These are phyloP conservation scores for Colletotrichum echinochloae DNA, from an alignment of 2,329 filamentous ascomycete genomes.

Conservation along the genomic window DNA sequence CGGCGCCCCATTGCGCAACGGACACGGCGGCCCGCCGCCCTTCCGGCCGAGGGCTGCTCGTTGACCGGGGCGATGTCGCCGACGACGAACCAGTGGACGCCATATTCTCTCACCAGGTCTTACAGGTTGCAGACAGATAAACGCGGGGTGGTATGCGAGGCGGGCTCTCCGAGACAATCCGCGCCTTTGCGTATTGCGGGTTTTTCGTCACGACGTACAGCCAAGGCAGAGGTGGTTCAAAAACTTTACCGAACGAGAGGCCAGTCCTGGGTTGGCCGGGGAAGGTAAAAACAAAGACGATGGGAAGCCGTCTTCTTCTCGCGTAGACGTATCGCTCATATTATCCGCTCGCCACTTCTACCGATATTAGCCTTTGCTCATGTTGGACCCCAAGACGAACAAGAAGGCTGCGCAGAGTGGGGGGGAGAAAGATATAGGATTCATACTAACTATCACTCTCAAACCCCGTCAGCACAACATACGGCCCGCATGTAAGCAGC, in stretches of 20 bases:
- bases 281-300: background rate
- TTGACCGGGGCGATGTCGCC: background rate
- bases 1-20: slow-evolving; percentile 58
- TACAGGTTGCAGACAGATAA: too few relatives aligned
- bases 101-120: background rate
- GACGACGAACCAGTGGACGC: slow-evolving; percentile 11
- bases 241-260: background rate
- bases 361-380: background rate
- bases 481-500: too few relatives aligned
- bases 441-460: too few relatives aligned
- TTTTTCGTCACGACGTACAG: background rate
- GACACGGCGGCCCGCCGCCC: background rate
- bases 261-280: background rate
- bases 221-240: background rate
- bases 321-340: background rate
- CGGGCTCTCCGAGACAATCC: background rate
- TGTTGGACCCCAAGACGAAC: too few relatives aligned
- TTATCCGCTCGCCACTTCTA: background rate
- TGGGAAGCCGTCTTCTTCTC: background rate
- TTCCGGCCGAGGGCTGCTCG: slow-evolving; percentile 2
- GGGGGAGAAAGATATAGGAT: too few relatives aligned
- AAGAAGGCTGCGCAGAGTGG: too few relatives aligned
- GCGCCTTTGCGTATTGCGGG: background rate
- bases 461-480: too few relatives aligned
- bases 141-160: background rate